Conservation (phyloP, 805 yeast genomes). For the Myxozyma monticola region DNA sequence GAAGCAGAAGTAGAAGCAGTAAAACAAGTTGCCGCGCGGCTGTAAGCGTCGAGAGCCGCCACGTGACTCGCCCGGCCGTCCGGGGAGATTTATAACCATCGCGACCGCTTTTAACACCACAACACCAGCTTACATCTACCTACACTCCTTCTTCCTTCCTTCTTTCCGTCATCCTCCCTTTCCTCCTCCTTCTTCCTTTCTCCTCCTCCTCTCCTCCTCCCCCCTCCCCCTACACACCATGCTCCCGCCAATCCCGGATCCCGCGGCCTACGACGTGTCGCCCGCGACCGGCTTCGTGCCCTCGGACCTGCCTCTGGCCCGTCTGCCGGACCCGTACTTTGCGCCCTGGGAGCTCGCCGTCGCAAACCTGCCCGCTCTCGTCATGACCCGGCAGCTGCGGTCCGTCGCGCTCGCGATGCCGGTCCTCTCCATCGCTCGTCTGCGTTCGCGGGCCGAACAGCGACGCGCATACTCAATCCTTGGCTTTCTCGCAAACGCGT, state of each 20-base stretch:
- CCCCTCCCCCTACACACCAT: constrained; percentile 2
- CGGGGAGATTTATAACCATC: too few relatives aligned
- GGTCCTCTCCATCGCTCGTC: constrained; percentile 49
- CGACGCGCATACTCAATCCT: constrained; percentile 81
- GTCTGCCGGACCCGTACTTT: constrained; percentile 62
- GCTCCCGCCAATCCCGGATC: constrained; percentile 46
- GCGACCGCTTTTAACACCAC: too few relatives aligned
- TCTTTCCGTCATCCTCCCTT: neutral
- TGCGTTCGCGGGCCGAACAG: constrained; percentile 51
- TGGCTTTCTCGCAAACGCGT: constrained; percentile 82
- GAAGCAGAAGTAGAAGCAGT: too few relatives aligned
- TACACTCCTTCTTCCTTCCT: neutral
- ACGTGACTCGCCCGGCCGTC: too few relatives aligned
- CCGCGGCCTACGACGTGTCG: constrained; percentile 70
- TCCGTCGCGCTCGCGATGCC: constrained; percentile 44
- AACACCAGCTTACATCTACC: too few relatives aligned
- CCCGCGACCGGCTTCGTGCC: constrained; percentile 79
- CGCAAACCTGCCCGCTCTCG: constrained; percentile 66
- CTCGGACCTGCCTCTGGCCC: constrained; percentile 57
- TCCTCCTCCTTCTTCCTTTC: neutral
- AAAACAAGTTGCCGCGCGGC: too few relatives aligned
- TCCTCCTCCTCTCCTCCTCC: neutral
- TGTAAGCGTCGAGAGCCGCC: too few relatives aligned
- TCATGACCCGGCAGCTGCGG: constrained; percentile 65
- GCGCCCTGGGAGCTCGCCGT: constrained; percentile 77